Base-by-base conservation (phyloP, 306 rosid species). In the Cucurbita pepo region DNA sequence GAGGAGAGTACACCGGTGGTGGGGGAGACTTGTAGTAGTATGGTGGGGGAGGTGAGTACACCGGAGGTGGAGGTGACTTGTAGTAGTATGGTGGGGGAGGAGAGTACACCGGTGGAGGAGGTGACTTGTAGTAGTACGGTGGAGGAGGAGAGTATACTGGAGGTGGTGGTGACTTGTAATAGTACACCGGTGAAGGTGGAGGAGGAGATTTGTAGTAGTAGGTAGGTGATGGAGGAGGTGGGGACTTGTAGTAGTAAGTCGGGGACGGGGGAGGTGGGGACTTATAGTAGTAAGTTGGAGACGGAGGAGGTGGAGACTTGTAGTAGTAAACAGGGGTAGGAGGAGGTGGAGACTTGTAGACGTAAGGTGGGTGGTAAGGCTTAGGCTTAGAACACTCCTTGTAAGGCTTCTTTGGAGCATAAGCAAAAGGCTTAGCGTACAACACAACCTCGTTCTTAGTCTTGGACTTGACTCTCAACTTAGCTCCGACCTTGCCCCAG, bases 351-450 rank as follows among this genome's bases (percentile, higher is more conserved):
- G 91, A 83, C 21, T 74, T 87, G 51, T 87, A 89, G 11, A 83
- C 62, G 30, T 89, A 85, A 0, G 97, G 79, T 19, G 92, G 95
- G 19, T 85, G 70, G 10, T 72, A 55, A 11, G 97, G 92, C 76
- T 80, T 77, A 2, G 74, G 73, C 72, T 90, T 87, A 25, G 25
- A 1, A 59, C 98, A 93, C 76, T 90, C 90, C 63, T 86, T 19
- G 61, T 79, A 81, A 52, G 87, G 94, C 44, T 79, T 85, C 85
- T 88, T 88, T 0, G 98, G 82, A 62, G 94, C 97, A 80, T 88
- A 93, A 8, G 97, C 98, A 77, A 93, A 93, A 59, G 97, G 86
- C 77, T 82, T 86, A 13, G 97, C 87, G 8, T 37, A 22, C 41
- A 93, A 86, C 59, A 93, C 98, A 66, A 90, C 91, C 79, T 87